These are phyloP conservation scores for Smallanthus sonchifolius DNA, from an alignment of 129 eudicot genomes.

Conservation along the genomic window DNA sequence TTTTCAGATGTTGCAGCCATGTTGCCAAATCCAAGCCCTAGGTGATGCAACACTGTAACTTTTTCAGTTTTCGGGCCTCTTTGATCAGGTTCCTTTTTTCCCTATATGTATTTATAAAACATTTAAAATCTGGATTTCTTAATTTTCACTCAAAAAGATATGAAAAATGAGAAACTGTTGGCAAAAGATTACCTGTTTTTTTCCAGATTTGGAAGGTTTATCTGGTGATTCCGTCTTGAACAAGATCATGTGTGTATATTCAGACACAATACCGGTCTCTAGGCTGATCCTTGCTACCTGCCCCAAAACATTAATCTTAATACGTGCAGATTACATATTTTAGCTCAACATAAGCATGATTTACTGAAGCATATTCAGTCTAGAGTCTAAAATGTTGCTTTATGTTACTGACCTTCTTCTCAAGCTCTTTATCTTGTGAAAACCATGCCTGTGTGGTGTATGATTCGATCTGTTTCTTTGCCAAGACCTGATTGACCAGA, in stretches of 20 bases:
- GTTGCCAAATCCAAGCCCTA: conserved; percentile 74
- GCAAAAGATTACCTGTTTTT: conserved; percentile 30
- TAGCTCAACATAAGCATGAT: not conserved
- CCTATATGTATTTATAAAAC: conserved; percentile 14
- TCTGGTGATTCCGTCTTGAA: conserved; percentile 45
- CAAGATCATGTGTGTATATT: conserved; percentile 67
- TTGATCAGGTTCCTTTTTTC: conserved; percentile 26
- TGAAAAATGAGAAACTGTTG: not conserved
- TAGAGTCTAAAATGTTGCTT: not conserved
- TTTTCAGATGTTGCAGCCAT: conserved; percentile 65
- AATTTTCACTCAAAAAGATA: not conserved
- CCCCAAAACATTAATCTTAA: not conserved
- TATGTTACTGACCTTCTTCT: conserved; percentile 47
- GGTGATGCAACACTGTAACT: conserved; percentile 23
- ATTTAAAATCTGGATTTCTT: not conserved
- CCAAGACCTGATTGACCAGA: conserved; percentile 37
- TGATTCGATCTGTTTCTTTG: conserved; percentile 59
- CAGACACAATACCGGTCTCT: conserved; percentile 46
- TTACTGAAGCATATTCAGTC: not conserved
- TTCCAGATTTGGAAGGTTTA: conserved; percentile 22
- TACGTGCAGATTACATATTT: not conserved
- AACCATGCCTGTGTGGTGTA: conserved; percentile 80
- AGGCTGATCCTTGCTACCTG: conserved; percentile 66
- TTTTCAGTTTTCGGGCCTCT: conserved; percentile 21
- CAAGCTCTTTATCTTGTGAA: conserved; percentile 56